Conservation (phyloP, 2,329 filamentous ascomycete genomes). For the Aspergillus vadensis region DNA sequence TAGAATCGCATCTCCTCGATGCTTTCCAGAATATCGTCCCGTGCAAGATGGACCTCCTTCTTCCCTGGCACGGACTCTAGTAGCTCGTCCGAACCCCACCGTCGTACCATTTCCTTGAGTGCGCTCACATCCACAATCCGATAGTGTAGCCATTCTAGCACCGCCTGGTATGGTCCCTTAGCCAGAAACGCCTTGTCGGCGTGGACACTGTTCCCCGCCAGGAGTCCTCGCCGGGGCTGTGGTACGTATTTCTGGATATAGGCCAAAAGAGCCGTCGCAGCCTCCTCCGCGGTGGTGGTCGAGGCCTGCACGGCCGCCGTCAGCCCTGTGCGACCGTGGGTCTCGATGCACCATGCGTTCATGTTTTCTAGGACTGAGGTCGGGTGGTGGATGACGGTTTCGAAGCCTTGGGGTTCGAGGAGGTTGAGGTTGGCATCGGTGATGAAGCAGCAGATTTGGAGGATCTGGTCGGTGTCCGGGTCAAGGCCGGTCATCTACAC, state of each 20-base stretch:
- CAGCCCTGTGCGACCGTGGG: slow-evolving; percentile 79
- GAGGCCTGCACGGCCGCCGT: slow-evolving; percentile 75
- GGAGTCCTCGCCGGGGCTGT: slow-evolving; percentile 64
- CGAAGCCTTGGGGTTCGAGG: slow-evolving; percentile 75
- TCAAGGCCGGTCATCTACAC: slow-evolving; percentile 87
- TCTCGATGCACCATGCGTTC: slow-evolving; percentile 84
- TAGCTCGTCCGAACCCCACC: slow-evolving; percentile 72
- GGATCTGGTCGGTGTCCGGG: slow-evolving; percentile 75
- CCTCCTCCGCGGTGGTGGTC: slow-evolving; percentile 68
- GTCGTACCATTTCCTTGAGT: slow-evolving; percentile 83
- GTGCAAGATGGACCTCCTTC: slow-evolving; percentile 76
- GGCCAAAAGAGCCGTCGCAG: slow-evolving; percentile 69
- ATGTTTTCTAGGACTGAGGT: slow-evolving; percentile 72
- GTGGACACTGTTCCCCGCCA: slow-evolving; percentile 93
- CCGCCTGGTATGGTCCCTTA: slow-evolving; percentile 69
- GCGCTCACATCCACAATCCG: slow-evolving; percentile 88
- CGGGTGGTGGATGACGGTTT: slow-evolving; percentile 74
- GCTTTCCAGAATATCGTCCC: slow-evolving; percentile 89
- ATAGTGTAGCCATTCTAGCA: slow-evolving; percentile 81
- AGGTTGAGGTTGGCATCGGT: slow-evolving; percentile 78
- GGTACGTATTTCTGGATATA: slow-evolving; percentile 78
- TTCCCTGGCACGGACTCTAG: slow-evolving; percentile 69
- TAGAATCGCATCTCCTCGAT: slow-evolving; percentile 90
- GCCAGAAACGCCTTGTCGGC: slow-evolving; percentile 82
- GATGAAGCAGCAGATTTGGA: slow-evolving; percentile 90